Conservation (phyloP, 23 red algal genomes). For the Gracilaria gracilis region DNA sequence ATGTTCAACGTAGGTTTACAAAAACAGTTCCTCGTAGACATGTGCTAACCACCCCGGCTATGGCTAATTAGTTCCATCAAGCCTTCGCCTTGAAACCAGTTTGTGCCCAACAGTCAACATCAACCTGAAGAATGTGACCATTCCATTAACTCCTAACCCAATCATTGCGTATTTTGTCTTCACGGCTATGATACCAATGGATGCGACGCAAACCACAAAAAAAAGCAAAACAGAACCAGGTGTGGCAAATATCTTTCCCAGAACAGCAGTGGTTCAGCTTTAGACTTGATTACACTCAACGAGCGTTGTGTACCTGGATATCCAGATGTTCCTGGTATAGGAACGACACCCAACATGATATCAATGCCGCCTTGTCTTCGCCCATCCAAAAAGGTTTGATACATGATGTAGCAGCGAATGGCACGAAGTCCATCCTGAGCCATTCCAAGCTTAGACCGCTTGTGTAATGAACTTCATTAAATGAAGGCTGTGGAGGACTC, state of each 20-base stretch:
- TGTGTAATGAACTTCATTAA: too few species aligned
- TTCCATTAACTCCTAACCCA: conserved; percentile 4
- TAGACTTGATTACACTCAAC: conserved; percentile 45
- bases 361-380: conserved; percentile 89
- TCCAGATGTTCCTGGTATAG: conserved; percentile 19
- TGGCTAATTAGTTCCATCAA: conserved; percentile 63
- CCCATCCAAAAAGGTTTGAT: conserved; percentile 90
- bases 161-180: conserved; percentile 28
- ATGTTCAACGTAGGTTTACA: too few species aligned
- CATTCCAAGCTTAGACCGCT: conserved; percentile 86
- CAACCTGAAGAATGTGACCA: conserved; percentile 39
- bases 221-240: conserved; percentile 31
- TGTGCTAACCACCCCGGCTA: neutral
- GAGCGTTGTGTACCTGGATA: neutral
- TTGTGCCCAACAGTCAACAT: conserved; percentile 58
- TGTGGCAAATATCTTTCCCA: conserved; percentile 68
- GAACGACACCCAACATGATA: conserved; percentile 77
- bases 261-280: conserved; percentile 62
- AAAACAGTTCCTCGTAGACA: too few species aligned
- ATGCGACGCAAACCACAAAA: conserved; percentile 2
- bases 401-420: conserved; percentile 76
- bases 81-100: conserved; percentile 50
- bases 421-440: conserved; percentile 71
- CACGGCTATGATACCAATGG: conserved; percentile 13
- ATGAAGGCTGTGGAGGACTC: too few species aligned